Conservation (phyloP, 169 alveolate species). For the Besnoitia besnoiti region DNA sequence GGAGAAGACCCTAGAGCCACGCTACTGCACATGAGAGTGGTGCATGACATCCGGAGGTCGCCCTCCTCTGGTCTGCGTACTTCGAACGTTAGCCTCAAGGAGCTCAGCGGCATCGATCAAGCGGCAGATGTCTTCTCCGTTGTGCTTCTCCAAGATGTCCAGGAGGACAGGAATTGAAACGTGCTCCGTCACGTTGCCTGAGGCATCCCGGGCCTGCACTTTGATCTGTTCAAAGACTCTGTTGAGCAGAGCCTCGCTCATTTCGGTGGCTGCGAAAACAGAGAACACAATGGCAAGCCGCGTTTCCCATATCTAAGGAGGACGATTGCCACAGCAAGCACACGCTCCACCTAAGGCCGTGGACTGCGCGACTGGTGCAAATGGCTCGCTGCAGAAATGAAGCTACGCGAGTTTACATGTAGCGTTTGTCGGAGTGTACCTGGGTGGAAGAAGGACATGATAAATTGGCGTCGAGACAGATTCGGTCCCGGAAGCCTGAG, state of each 20-base stretch:
- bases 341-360: too few species aligned
- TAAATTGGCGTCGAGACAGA: not conserved
- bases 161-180: not conserved
- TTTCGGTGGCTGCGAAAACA: not conserved
- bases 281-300: not conserved
- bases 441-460: not conserved
- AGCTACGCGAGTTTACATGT: not conserved
- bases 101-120: constrained; percentile 21
- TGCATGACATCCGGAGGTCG: too few species aligned
- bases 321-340: too few species aligned
- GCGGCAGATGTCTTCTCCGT: not conserved
- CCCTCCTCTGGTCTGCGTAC: not conserved
- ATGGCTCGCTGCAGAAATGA: too few species aligned
- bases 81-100: constrained; percentile 15
- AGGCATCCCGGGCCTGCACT: not conserved
- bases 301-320: too few species aligned
- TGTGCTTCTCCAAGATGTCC: constrained; percentile 1
- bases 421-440: not conserved
- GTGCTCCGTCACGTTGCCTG: constrained; percentile 1
- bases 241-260: not conserved
- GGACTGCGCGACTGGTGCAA: too few species aligned
- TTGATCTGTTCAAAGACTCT: constrained; percentile 14
- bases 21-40: too few species aligned
- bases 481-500: constrained; percentile 44
- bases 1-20: too few species aligned